Evolutionary conservation across 2,329 filamentous ascomycete genomes (phyloP).

Genomic region (Fusarium compactum): DNA sequence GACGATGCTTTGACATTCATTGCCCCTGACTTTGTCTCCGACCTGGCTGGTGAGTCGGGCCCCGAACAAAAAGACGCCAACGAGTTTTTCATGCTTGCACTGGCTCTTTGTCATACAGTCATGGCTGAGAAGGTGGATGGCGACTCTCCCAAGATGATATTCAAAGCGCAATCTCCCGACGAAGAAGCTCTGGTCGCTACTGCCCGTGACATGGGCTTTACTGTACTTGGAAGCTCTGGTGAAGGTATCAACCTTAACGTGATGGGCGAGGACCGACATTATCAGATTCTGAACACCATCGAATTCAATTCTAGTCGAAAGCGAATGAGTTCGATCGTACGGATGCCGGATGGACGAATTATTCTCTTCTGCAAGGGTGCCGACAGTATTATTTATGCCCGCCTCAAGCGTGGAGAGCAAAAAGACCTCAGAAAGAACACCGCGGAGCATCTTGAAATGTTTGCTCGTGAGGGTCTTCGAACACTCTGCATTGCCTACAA

Average conservation of each 20-base stretch:
- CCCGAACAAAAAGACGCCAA: slow-evolving; percentile 81
- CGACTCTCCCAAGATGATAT: slow-evolving; percentile 90
- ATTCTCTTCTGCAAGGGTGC: slow-evolving; percentile 97
- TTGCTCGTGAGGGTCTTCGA: slow-evolving; percentile 92
- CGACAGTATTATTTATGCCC: slow-evolving; percentile 96
- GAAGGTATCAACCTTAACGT: slow-evolving; percentile 89
- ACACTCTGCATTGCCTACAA: slow-evolving; percentile 94
- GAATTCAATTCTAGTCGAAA: slow-evolving; percentile 98
- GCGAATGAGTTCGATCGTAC: slow-evolving; percentile 96
- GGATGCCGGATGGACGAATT: slow-evolving; percentile 92
- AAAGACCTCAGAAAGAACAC: slow-evolving; percentile 84
- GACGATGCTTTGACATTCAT: slow-evolving; percentile 94
- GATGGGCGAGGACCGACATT: slow-evolving; percentile 86
- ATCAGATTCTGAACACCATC: slow-evolving; percentile 90
- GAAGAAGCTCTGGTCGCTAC: slow-evolving; percentile 95
- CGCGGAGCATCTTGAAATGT: slow-evolving; percentile 95
- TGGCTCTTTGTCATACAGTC: slow-evolving; percentile 97
- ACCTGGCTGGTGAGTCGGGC: slow-evolving; percentile 82
- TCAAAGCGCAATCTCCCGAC: slow-evolving; percentile 97
- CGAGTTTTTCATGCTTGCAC: slow-evolving; percentile 91
- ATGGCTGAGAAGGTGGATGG: slow-evolving; percentile 90
- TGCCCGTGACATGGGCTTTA: slow-evolving; percentile 94
- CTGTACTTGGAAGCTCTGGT: slow-evolving; percentile 82
- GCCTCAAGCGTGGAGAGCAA: slow-evolving; percentile 87
- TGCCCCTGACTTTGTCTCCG: slow-evolving; percentile 87